Evolutionary conservation across 345 rosid genomes (phyloP).

Genomic region (Melastoma malabathricum): DNA sequence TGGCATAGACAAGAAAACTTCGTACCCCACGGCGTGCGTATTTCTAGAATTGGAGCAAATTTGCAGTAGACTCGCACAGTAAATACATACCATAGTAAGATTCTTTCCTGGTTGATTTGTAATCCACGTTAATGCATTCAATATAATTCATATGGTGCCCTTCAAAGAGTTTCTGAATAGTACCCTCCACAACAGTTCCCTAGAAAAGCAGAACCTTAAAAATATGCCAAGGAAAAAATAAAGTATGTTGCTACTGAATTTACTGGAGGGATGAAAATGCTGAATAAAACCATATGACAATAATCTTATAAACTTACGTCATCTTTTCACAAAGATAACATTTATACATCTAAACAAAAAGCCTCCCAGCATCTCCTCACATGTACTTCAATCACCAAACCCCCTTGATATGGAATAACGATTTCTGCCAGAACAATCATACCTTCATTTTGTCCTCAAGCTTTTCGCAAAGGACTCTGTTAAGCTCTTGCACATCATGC

Average conservation of each 20-base stretch:
- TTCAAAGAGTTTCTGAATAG: slow-evolving; percentile 50
- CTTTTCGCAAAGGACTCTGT: slow-evolving; percentile 46
- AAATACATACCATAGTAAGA: slow-evolving; percentile 36
- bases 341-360: too few species aligned
- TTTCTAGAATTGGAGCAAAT: not conserved
- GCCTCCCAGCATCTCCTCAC: too few species aligned
- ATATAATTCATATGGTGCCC: slow-evolving; percentile 57
- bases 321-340: too few species aligned
- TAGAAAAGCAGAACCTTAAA: slow-evolving; percentile 5
- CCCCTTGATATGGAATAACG: too few species aligned
- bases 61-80: too few species aligned
- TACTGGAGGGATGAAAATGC: not conserved
- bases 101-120: slow-evolving; percentile 48
- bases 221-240: too few species aligned
- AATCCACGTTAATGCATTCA: slow-evolving; percentile 49
- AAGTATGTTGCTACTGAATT: not conserved
- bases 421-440: not conserved
- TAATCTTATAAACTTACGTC: too few species aligned
- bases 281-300: not conserved
- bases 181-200: slow-evolving; percentile 61
- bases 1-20: not conserved
- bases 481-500: slow-evolving; percentile 56
- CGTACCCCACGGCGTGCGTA: not conserved
- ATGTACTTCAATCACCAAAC: too few species aligned
- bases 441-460: slow-evolving; percentile 61